Conservation (phyloP, 331 rosid genomes). For the Malus hybrid region DNA sequence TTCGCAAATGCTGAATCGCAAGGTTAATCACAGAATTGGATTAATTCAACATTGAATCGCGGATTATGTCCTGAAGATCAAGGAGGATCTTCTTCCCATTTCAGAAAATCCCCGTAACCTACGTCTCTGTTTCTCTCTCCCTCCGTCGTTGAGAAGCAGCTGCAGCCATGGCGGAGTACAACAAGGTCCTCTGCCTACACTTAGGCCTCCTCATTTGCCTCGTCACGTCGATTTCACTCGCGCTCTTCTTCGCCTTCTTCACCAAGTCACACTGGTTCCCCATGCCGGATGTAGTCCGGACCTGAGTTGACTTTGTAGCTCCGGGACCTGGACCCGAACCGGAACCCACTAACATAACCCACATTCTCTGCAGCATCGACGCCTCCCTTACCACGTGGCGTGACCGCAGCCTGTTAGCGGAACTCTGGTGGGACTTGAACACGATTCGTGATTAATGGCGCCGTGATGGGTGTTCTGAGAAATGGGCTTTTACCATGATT, state of each 20-base stretch:
- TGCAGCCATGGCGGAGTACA: no score
- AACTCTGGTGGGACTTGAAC: constrained; percentile 66
- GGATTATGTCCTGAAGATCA: constrained; percentile 44
- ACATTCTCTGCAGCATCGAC: constrained; percentile 72
- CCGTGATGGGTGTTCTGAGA: no score
- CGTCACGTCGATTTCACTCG: constrained; percentile 55
- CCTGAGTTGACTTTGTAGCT: not conserved
- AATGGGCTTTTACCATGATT: no score
- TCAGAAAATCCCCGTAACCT: constrained; percentile 32
- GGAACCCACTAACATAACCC: no score
- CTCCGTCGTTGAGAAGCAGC: no score
- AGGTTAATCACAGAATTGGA: no score
- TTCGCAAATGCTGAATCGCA: constrained; percentile 1
- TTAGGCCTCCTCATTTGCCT: constrained; percentile 51
- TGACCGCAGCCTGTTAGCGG: constrained; percentile 40
- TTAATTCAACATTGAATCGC: no score
- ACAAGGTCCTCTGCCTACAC: constrained; percentile 20
- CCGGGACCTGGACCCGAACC: constrained; percentile 18
- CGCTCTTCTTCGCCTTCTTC: constrained; percentile 47
- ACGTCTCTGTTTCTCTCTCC: no score
- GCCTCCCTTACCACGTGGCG: constrained; percentile 62
- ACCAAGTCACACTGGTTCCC: constrained; percentile 30
- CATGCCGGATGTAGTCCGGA: constrained; percentile 31
- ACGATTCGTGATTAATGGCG: constrained; percentile 17
- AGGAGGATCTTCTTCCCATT: constrained; percentile 34